phyloP scores from a whole-genome alignment of 352 stramenopile genomes.

The Globisporangium recalcitrans region DNA sequence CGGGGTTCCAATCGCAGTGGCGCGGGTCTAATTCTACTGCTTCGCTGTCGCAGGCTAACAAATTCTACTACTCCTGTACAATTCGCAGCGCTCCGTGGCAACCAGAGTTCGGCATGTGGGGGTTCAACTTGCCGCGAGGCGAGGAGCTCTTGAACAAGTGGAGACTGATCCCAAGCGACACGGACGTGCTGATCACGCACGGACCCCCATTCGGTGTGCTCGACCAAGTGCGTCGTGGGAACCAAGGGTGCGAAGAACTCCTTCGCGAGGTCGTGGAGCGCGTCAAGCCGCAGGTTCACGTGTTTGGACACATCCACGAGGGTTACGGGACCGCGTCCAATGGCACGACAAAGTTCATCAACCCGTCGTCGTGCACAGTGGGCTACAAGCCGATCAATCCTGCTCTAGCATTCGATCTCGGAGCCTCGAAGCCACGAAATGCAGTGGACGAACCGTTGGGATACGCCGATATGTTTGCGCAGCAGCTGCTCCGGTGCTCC shows the following conservation, averaged over 20 bases:
- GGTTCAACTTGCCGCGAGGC: slow-evolving; percentile 58
- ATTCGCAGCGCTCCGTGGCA: slow-evolving; percentile 43
- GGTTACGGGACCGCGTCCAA: slow-evolving; percentile 61
- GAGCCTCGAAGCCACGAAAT: background rate
- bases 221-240: slow-evolving; percentile 43
- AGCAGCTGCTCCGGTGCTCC: background rate
- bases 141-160: slow-evolving; percentile 35
- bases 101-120: slow-evolving; percentile 78
- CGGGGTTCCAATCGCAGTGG: too few relatives aligned
- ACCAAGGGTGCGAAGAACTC: slow-evolving; percentile 72
- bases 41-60: too few relatives aligned
- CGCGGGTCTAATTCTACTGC: too few relatives aligned
- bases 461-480: background rate
- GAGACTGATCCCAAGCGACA: slow-evolving; percentile 42
- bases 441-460: background rate
- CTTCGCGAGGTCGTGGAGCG: slow-evolving; percentile 58
- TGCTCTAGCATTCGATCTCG: slow-evolving; percentile 50
- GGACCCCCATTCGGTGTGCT: slow-evolving; percentile 72
- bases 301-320: slow-evolving; percentile 91
- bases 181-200: slow-evolving; percentile 88
- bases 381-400: slow-evolving; percentile 66
- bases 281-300: slow-evolving; percentile 64
- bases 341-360: slow-evolving; percentile 78
- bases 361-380: slow-evolving; percentile 72
- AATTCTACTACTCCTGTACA: background rate